These are phyloP conservation scores for Chlamydomonas urium DNA, from an alignment of 139 green algal species.

Conservation along the genomic window DNA sequence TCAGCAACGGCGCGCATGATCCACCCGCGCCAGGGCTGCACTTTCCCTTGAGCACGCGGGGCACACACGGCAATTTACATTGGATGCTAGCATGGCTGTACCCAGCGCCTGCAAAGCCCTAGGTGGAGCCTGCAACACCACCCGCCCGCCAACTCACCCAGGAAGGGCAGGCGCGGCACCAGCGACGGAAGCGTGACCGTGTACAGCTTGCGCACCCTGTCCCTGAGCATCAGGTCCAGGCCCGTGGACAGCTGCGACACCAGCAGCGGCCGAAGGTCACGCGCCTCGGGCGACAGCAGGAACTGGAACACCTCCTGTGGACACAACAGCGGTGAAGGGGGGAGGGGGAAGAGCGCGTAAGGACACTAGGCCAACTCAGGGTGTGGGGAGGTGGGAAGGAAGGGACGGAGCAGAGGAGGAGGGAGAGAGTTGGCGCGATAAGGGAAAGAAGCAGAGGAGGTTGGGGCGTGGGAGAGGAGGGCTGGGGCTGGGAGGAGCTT, in stretches of 20 bases:
- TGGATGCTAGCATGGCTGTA: too few relatives aligned
- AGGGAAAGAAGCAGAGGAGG: too few relatives aligned
- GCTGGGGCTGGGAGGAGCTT: too few relatives aligned
- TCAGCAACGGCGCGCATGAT: too few relatives aligned
- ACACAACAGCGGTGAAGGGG: not conserved
- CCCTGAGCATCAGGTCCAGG: conserved; percentile 59
- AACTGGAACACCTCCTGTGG: conserved; percentile 61
- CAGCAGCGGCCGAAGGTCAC: conserved; percentile 64
- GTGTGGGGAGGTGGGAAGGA: too few relatives aligned
- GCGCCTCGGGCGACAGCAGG: conserved; percentile 61
- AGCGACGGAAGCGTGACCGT: conserved; percentile 7
- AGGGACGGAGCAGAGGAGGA: too few relatives aligned
- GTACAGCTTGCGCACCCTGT: conserved; percentile 43
- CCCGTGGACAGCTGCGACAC: conserved; percentile 46
- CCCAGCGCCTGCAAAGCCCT: conserved; percentile 26
- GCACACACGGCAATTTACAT: too few relatives aligned
- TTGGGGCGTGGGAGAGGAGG: too few relatives aligned
- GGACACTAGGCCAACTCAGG: too few relatives aligned
- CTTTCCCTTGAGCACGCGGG: too few relatives aligned
- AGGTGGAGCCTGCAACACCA: not conserved
- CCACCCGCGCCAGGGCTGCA: too few relatives aligned
- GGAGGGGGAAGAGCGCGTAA: not conserved
- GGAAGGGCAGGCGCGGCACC: conserved; percentile 54
- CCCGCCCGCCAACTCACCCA: conserved; percentile 4
- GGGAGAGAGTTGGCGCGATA: too few relatives aligned